These are phyloP conservation scores for Neopestalotiopsis rosae DNA, from an alignment of 2,329 filamentous ascomycete species.

Conservation along the genomic window DNA sequence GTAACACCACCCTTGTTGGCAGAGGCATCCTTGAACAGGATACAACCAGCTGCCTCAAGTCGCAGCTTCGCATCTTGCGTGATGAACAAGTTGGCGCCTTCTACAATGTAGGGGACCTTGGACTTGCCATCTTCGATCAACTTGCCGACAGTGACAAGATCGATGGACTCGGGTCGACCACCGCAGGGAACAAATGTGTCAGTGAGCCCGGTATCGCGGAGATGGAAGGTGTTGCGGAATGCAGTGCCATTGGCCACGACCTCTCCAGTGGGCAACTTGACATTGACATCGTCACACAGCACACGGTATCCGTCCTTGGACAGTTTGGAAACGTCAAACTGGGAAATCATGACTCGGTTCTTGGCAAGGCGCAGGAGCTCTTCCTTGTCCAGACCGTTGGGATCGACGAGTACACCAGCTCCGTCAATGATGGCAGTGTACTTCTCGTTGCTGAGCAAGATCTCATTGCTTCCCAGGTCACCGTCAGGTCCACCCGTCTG, in stretches of 20 bases:
- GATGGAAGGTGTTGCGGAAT: constrained; percentile 98
- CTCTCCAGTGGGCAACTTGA: constrained; percentile 88
- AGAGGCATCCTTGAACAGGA: constrained; percentile 96
- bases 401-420: constrained; percentile 91
- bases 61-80: constrained; percentile 97
- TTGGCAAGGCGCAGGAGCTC: constrained; percentile 87
- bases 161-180: constrained; percentile 94
- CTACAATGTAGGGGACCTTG: constrained; percentile 91
- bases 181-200: constrained; percentile 96
- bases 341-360: constrained; percentile 84
- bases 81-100: constrained; percentile 98
- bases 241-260: constrained; percentile 86
- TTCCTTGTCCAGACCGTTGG: constrained; percentile 82
- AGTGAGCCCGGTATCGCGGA: constrained; percentile 76
- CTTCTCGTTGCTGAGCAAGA: constrained; percentile 92
- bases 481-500: constrained; percentile 98
- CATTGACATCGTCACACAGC: constrained; percentile 86
- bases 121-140: constrained; percentile 90
- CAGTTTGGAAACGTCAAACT: constrained; percentile 86
- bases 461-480: constrained; percentile 97
- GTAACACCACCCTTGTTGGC: constrained; percentile 99
- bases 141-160: constrained; percentile 81
- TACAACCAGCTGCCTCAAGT: constrained; percentile 91
- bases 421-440: constrained; percentile 97
- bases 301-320: constrained; percentile 90